Percentiles rank a stretch among this genome's conserved stretches.
Conservation (phyloP, 2,329 filamentous ascomycete species). For the Huntiella savannae region DNA sequence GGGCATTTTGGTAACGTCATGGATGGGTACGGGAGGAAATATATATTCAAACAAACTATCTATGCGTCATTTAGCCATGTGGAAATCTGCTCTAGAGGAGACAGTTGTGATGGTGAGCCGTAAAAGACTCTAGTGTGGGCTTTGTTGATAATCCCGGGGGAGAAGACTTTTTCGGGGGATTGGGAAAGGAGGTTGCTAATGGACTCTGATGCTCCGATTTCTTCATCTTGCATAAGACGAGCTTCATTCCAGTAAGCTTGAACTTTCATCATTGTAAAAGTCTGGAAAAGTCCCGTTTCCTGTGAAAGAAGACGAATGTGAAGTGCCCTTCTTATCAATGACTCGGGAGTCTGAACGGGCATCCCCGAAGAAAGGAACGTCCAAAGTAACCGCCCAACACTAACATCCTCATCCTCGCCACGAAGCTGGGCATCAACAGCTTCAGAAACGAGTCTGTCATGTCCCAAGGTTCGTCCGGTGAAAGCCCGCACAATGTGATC, state of each 20-base stretch:
- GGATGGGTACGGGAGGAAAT: too few species aligned
- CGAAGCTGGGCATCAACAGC: conserved; percentile 83
- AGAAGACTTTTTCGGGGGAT: conserved; percentile 67
- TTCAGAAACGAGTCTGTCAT: conserved; percentile 69
- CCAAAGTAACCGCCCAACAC: conserved; percentile 65
- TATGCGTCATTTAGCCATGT: too few species aligned
- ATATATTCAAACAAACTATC: too few species aligned
- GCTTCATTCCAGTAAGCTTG: conserved; percentile 69
- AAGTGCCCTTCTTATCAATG: conserved; percentile 79
- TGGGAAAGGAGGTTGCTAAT: conserved; percentile 56
- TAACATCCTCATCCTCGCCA: conserved; percentile 77
- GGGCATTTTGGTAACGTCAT: too few species aligned
- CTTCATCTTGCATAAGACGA: conserved; percentile 46
- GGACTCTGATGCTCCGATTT: conserved; percentile 47
- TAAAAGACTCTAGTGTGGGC: conserved; percentile 22
- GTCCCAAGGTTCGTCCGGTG: conserved; percentile 63
- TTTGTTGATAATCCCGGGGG: conserved; percentile 58
- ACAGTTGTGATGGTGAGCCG: too few species aligned
- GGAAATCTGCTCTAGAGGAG: too few species aligned
- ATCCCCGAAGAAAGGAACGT: conserved; percentile 79
- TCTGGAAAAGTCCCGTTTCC: conserved; percentile 19
- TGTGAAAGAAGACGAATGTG: conserved; percentile 62
- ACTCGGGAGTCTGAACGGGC: conserved; percentile 60
- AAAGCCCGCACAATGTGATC: conserved; percentile 57
- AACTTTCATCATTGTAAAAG: conserved; percentile 43